Base-by-base conservation (phyloP, 768 basidiomycete genomes). In the Rhodosporidiobolus sp. region DNA sequence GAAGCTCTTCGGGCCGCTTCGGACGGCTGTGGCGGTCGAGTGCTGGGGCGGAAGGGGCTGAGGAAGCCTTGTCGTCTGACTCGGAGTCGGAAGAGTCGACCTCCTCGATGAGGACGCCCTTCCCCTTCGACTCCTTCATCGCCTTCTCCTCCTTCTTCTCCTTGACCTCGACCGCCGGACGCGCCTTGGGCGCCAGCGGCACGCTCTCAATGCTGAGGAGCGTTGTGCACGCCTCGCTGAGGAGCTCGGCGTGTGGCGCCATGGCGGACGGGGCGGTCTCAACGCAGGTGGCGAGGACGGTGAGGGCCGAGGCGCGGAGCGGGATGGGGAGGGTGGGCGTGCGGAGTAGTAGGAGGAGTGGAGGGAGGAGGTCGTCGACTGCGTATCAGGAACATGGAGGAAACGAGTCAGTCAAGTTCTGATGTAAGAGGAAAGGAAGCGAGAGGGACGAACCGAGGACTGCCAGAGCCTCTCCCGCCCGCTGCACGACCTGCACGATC, bases 351-450 rank as follows among this genome's bases (percentile, higher is more conserved):
- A 81, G 81, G 70, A 88, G 84, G n/a, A 98, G 83, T 0, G 85
- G 85, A 0, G 94, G 91, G 5, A 94, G 83, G 32, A 97, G 79
- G 0, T 86, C 79, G 72, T 90, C 86, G 60, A 85, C 94, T 83
- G 74, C 35, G 24, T 0, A 4, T 28, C 12, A n/a, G 32, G 12
- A 35, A n/a, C 24, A 3, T 32, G 45, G 67, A 67, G 66, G 55
- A 26, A 32, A 63, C 20, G 73, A 38, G 34, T 52, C 16, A 48
- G 38, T 53, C 35, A 56, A 17, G 20, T 5, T 43, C 19, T 28
- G 32, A 22, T 19, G 1, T 1, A 11, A 16, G 7, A 9, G 19
- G 28, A 7, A 3, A 46, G 17, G 22, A 11, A 8, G 11, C 35
- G 32, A 28, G 34, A 38, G 17, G 22, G 8, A 78, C 85, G 69